A percentile compares a stretch with the other conserved stretches of the same genome.
These are phyloP conservation scores for Auricularia auricula-judae DNA, from an alignment of 768 basidiomycete genomes.

Conservation along the genomic window DNA sequence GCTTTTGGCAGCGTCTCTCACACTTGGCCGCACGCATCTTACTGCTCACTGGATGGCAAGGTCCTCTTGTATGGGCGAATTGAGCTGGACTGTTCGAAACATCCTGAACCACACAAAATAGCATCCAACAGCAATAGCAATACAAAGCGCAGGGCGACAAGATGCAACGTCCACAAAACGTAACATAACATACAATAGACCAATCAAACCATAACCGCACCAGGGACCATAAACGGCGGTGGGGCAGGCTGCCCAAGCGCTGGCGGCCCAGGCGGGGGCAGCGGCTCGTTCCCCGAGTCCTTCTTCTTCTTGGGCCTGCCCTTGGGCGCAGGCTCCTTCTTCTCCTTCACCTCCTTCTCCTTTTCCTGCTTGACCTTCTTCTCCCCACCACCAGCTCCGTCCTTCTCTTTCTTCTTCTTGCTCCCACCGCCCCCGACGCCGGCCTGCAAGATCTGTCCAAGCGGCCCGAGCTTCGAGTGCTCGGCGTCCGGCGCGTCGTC, in stretches of 20 bases:
- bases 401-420: slow-evolving; percentile 40
- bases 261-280: neutral
- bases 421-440: slow-evolving; percentile 28
- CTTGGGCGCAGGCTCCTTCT: slow-evolving; percentile 1
- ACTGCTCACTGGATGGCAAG: too few relatives aligned
- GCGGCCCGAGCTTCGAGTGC: slow-evolving; percentile 66
- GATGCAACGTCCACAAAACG: too few relatives aligned
- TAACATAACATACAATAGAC: too few relatives aligned
- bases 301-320: neutral
- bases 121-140: too few relatives aligned
- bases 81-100: too few relatives aligned
- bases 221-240: too few relatives aligned
- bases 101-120: too few relatives aligned
- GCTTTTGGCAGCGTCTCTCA: too few relatives aligned
- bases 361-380: neutral
- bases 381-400: neutral
- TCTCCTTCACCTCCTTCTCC: slow-evolving; percentile 4
- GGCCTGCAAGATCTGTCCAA: slow-evolving; percentile 60
- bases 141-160: too few relatives aligned
- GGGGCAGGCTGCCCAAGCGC: neutral
- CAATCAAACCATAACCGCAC: too few relatives aligned
- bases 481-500: slow-evolving; percentile 52
- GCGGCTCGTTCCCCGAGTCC: neutral
- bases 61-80: too few relatives aligned
- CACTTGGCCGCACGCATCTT: too few relatives aligned